Evolutionary conservation across 345 rosid species (phyloP).

Genomic region (Excoecaria agallocha): DNA sequence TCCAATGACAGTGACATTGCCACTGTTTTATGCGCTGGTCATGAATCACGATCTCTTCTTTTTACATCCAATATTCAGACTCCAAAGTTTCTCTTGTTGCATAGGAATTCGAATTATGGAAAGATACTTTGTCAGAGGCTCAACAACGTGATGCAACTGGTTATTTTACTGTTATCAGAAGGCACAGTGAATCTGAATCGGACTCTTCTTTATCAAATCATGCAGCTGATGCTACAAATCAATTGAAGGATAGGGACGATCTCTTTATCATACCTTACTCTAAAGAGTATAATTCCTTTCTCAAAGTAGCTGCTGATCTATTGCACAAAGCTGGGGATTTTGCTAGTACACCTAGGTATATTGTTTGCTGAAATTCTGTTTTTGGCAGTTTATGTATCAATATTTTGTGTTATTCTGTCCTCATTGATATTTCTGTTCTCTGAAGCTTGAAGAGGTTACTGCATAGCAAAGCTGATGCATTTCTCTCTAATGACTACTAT

Average conservation of each 20-base stretch:
- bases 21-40: background rate
- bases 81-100: constrained; percentile 24
- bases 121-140: constrained; percentile 46
- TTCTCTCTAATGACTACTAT: constrained; percentile 84
- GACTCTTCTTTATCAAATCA: constrained; percentile 37
- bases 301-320: constrained; percentile 60
- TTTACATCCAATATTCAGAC: constrained; percentile 5
- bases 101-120: constrained; percentile 83
- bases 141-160: constrained; percentile 59
- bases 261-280: constrained; percentile 66
- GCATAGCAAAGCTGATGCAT: constrained; percentile 83
- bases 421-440: constrained; percentile 15
- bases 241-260: constrained; percentile 37
- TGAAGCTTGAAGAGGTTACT: constrained; percentile 83
- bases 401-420: constrained; percentile 3
- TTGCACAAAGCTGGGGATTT: constrained; percentile 82
- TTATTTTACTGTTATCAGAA: constrained; percentile 75
- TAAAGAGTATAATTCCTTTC: constrained; percentile 58
- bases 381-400: constrained; percentile 4
- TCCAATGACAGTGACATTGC: background rate
- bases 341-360: constrained; percentile 68
- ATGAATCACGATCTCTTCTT: constrained; percentile 12
- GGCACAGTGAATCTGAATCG: constrained; percentile 50
- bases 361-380: background rate
- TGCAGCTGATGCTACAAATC: constrained; percentile 30